These are phyloP conservation scores for Knoxdaviesia capensis DNA, from an alignment of 2,329 filamentous ascomycete genomes.

Conservation along the genomic window DNA sequence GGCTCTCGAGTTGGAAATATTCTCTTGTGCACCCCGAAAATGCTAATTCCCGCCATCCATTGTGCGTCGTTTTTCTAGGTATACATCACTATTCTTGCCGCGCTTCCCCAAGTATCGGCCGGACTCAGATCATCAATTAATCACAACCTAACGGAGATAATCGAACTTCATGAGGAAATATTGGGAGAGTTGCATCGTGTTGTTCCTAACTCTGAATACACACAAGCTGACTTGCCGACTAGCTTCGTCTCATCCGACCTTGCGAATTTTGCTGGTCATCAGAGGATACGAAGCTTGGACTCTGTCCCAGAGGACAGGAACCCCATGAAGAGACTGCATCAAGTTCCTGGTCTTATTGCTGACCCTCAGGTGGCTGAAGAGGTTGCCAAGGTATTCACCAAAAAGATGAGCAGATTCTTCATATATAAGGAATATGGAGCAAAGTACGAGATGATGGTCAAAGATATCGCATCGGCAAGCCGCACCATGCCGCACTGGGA, in stretches of 20 bases:
- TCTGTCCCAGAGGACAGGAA: conserved; percentile 20
- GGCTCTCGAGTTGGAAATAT: too few species aligned
- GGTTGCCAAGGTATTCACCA: conserved; percentile 38
- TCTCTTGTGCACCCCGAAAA: conserved; percentile 17
- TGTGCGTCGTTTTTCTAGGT: conserved; percentile 24
- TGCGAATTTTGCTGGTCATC: conserved; percentile 11
- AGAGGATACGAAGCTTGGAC: conserved; percentile 27
- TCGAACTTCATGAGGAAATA: conserved; percentile 68
- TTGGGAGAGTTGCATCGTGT: conserved; percentile 51
- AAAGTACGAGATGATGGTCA: conserved; percentile 71
- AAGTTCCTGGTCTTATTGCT: conserved; percentile 28
- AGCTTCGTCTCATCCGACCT: background rate
- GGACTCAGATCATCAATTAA: conserved; percentile 55
- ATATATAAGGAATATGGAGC: conserved; percentile 83
- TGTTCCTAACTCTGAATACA: conserved; percentile 49
- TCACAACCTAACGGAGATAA: conserved; percentile 57
- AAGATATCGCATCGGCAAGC: conserved; percentile 51
- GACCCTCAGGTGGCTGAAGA: conserved; percentile 39
- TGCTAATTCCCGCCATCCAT: too few species aligned
- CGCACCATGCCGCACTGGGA: conserved; percentile 54
- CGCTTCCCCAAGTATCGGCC: conserved; percentile 43
- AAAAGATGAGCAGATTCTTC: conserved; percentile 61
- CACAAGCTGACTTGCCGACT: conserved; percentile 17
- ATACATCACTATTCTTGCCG: conserved; percentile 54
- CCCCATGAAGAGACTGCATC: conserved; percentile 20